These are phyloP conservation scores for Acacia confusa DNA, from an alignment of 306 rosid species.

Conservation along the genomic window DNA sequence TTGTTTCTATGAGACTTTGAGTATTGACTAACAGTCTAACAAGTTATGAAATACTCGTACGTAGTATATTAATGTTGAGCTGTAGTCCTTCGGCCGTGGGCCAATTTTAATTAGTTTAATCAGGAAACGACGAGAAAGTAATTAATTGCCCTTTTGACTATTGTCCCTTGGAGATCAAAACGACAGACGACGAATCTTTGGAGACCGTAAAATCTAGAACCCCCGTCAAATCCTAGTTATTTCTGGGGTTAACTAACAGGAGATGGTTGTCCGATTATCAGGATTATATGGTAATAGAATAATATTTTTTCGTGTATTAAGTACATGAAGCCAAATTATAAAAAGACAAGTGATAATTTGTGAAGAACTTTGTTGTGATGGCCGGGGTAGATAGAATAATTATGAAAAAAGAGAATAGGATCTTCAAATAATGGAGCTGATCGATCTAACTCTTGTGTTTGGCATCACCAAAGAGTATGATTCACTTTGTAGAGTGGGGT, in stretches of 20 bases:
- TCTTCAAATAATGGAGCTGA: background rate
- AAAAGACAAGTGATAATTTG: background rate
- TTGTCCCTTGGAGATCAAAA: background rate
- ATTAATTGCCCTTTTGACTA: background rate
- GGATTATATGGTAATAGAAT: background rate
- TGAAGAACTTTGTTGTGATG: background rate
- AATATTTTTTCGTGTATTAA: too few relatives aligned
- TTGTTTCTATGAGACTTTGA: too few relatives aligned
- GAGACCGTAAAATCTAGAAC: background rate
- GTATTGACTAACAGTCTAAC: background rate
- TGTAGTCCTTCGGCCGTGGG: background rate
- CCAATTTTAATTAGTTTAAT: background rate
- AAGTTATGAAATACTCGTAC: background rate
- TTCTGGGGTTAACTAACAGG: background rate
- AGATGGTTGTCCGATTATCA: background rate
- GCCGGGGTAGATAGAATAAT: background rate
- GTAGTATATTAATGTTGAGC: background rate
- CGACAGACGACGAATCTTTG: background rate
- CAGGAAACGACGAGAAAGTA: background rate
- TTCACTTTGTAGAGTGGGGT: conserved; percentile 13
- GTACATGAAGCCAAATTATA: too few relatives aligned
- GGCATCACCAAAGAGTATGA: background rate
- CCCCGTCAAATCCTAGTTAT: background rate
- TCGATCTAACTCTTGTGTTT: background rate
- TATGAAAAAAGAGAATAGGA: background rate